Percentiles rank a stretch among this genome's conserved stretches.
phyloP scores from a whole-genome alignment of 169 alveolate species.

The Plasmodium billcollinsi region DNA sequence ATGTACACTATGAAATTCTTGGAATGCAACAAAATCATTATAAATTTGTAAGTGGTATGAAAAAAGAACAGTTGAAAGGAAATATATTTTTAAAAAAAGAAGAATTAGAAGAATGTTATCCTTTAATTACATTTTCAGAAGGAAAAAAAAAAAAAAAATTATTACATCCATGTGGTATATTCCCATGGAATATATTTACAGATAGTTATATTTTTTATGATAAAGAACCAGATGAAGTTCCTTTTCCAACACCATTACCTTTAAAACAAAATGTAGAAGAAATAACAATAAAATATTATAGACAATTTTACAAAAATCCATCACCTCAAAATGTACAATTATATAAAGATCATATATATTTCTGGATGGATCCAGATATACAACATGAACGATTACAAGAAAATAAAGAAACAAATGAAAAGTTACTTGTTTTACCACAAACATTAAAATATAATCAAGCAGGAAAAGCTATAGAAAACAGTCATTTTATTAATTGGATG shows the following conservation, averaged over 20 bases:
- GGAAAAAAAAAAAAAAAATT: conserved; percentile 71
- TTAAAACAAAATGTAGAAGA: conserved; percentile 51
- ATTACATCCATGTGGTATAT: conserved; percentile 85
- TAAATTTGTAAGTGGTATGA: conserved; percentile 35
- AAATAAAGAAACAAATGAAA: conserved; percentile 55
- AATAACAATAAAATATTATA: conserved; percentile 62
- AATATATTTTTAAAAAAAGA: conserved; percentile 25
- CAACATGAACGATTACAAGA: conserved; percentile 38
- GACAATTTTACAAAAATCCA: conserved; percentile 59
- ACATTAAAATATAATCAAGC: conserved; percentile 76
- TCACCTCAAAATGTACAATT: not conserved
- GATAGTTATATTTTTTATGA: conserved; percentile 78
- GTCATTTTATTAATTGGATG: conserved; percentile 90
- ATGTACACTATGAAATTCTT: conserved; percentile 57
- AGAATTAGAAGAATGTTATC: conserved; percentile 45
- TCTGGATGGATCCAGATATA: conserved; percentile 60
- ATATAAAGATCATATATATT: conserved; percentile 34
- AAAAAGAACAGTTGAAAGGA: conserved; percentile 51
- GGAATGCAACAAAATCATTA: conserved; percentile 65
- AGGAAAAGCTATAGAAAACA: conserved; percentile 87
- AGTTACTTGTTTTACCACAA: conserved; percentile 53
- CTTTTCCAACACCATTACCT: conserved; percentile 52
- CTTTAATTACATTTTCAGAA: conserved; percentile 58
- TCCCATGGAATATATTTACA: conserved; percentile 79
- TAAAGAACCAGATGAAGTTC: conserved; percentile 56